Evolutionary conservation across 2,329 filamentous ascomycete species (phyloP).

Genomic region (Ceratocystis albifundus): DNA sequence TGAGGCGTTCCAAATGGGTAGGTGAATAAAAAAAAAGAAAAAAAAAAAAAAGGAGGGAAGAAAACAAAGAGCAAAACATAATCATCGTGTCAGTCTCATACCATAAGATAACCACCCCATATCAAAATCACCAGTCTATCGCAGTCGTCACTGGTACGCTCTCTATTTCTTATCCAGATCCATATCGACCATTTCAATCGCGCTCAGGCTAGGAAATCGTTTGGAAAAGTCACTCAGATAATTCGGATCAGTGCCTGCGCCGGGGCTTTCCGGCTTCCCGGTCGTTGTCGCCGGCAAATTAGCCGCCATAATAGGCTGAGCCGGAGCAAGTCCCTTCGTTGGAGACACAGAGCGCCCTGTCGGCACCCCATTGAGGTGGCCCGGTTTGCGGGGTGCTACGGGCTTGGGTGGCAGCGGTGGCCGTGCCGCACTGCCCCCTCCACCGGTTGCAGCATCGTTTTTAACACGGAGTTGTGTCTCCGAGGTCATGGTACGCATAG

Average conservation of each 20-base stretch:
- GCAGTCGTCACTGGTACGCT: neutral
- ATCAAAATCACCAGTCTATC: neutral
- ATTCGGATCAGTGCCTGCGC: conserved; percentile 49
- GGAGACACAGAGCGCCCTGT: conserved; percentile 33
- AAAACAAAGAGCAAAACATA: conserved; percentile 9
- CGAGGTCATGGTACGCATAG: conserved; percentile 18
- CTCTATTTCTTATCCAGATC: conserved; percentile 34
- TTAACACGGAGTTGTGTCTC: conserved; percentile 25
- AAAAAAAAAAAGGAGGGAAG: no score
- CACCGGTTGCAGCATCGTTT: conserved; percentile 17
- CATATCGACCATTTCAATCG: conserved; percentile 80
- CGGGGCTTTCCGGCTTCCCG: conserved; percentile 26
- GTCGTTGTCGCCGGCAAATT: conserved; percentile 28
- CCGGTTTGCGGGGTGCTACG: conserved; percentile 49
- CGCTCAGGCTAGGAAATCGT: conserved; percentile 71
- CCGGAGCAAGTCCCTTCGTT: conserved; percentile 30
- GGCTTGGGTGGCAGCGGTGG: conserved; percentile 32
- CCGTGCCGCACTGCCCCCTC: conserved; percentile 13
- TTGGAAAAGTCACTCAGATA: conserved; percentile 64
- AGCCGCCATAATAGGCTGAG: conserved; percentile 31
- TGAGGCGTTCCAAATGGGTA: neutral
- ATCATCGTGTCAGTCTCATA: neutral
- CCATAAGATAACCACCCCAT: neutral
- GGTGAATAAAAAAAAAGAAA: neutral
- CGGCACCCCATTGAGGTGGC: conserved; percentile 46